Evolutionary conservation across 1,284 basidiomycete species (phyloP).

Genomic region (Ganoderma resinaceum): DNA sequence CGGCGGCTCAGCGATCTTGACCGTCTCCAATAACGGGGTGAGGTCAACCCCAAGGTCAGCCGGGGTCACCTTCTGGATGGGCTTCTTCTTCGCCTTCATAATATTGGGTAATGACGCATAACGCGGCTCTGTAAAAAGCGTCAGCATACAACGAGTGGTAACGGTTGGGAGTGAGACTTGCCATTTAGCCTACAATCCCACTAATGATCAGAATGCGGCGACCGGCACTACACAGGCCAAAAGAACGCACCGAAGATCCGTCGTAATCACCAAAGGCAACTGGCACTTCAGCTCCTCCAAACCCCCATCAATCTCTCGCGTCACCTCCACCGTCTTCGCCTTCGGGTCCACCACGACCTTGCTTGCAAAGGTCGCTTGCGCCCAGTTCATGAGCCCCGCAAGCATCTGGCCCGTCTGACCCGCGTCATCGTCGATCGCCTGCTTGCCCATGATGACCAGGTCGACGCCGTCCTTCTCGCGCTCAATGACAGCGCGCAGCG

Average conservation of each 20-base stretch:
- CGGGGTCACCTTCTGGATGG: conserved; percentile 85
- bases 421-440: conserved; percentile 97
- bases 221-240: neutral
- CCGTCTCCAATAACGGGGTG: conserved; percentile 82
- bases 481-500: conserved; percentile 81
- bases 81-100: conserved; percentile 99
- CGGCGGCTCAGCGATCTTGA: conserved; percentile 93
- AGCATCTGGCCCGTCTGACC: conserved; percentile 99
- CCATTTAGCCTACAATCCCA: conserved; percentile 59
- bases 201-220: neutral
- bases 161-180: conserved; percentile 35
- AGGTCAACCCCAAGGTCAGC: conserved; percentile 87
- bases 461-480: conserved; percentile 77
- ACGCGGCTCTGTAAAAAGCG: conserved; percentile 73
- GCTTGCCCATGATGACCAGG: conserved; percentile 97
- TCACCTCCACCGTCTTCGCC: conserved; percentile 77
- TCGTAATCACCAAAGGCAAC: conserved; percentile 91
- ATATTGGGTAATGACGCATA: conserved; percentile 96
- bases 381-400: conserved; percentile 91
- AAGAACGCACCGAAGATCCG: conserved; percentile 83
- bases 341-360: conserved; percentile 83
- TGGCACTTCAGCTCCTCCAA: conserved; percentile 83
- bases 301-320: conserved; percentile 96
- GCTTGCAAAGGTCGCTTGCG: conserved; percentile 95
- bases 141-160: neutral